Conservation (phyloP, 257 asterid species). For the Gentiana straminea region DNA sequence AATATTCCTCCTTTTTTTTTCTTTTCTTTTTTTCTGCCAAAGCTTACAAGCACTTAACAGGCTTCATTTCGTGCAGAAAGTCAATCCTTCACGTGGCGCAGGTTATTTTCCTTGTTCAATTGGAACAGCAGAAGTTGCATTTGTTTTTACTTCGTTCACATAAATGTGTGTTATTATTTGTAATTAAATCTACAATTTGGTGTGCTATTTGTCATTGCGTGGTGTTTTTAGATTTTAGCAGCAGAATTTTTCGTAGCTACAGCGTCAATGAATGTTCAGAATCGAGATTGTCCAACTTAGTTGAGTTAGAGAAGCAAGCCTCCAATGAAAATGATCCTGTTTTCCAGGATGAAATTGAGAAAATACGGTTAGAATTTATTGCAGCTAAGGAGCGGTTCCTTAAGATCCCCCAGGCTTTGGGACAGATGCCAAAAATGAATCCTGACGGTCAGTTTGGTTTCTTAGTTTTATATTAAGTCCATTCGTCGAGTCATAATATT, state of each 20-base stretch:
- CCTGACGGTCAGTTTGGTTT: slow-evolving; percentile 45
- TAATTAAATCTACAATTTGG: neutral
- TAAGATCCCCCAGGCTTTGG: slow-evolving; percentile 55
- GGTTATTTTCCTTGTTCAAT: slow-evolving; percentile 10
- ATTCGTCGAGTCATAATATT: slow-evolving; percentile 4
- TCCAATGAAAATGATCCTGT: slow-evolving; percentile 10
- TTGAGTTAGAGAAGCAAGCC: slow-evolving; percentile 26
- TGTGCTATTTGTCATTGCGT: neutral
- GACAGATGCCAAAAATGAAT: slow-evolving; percentile 67
- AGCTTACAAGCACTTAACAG: neutral
- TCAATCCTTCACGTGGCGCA: slow-evolving; percentile 18
- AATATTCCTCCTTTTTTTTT: slow-evolving; percentile 1
- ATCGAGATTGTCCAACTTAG: slow-evolving; percentile 27
- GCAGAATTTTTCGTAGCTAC: slow-evolving; percentile 22
- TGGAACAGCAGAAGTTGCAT: neutral
- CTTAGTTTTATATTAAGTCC: neutral
- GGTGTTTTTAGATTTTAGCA: slow-evolving; percentile 27
- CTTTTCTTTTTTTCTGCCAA: no score
- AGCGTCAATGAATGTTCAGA: slow-evolving; percentile 29
- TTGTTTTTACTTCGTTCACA: neutral
- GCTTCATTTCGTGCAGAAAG: slow-evolving; percentile 30
- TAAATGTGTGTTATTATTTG: neutral
- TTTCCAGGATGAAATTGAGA: slow-evolving; percentile 42
- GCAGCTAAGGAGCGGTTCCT: slow-evolving; percentile 63
- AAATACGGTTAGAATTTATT: slow-evolving; percentile 45